Evolutionary conservation across 495 filamentous ascomycete species (phyloP), one percentile per base, ranked within the genome.

Genomic region (Neurospora pannonica): DNA sequence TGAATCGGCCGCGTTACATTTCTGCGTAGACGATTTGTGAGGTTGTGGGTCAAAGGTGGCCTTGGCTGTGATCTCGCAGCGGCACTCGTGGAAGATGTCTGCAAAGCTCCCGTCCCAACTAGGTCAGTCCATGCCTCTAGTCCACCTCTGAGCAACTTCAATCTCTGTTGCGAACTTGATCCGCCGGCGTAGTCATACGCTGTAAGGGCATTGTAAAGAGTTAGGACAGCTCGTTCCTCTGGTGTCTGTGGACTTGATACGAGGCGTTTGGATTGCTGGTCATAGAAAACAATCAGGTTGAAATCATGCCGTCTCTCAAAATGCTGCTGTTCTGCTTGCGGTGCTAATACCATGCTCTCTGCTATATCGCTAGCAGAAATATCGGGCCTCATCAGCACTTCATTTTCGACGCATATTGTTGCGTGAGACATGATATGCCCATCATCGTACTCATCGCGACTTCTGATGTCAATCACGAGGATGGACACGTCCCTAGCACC

Each of bases 401-500:
- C 89, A n/a, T 95, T 94, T 77, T 99, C 96, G 71, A 98, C 87
- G 82, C 95, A 98, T 60, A 98, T 92, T 39, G 95, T 91, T 10
- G 88, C 92, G 71, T 89, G 88, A 10, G 90, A 89, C 84, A 89
- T 90, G 54, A 99, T 93, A 77, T 99, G 97, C 2, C 96, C 96
- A 43, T 88, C 84, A 76, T 98, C 94, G 79, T 92, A 99, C 39
- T 92, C 88, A 48, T 93, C 90, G 40, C 96, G 92, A 75, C 86
- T 84, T 34, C 97, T 90, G 70, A 98, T 90, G 84, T 98, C 96
- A 76, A 99, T 92, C 21, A 98, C 75, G 3, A 99, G 83, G 5
- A 97, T 85, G 43, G 86, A 88, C 72, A 88, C 87, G 71, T 84
- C 85, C 43, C 82, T 86, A 74, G 74, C 75, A 11, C 78, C 82